Conservation (phyloP, 2,329 filamentous ascomycete species). For the Venturiaceae sp. region DNA sequence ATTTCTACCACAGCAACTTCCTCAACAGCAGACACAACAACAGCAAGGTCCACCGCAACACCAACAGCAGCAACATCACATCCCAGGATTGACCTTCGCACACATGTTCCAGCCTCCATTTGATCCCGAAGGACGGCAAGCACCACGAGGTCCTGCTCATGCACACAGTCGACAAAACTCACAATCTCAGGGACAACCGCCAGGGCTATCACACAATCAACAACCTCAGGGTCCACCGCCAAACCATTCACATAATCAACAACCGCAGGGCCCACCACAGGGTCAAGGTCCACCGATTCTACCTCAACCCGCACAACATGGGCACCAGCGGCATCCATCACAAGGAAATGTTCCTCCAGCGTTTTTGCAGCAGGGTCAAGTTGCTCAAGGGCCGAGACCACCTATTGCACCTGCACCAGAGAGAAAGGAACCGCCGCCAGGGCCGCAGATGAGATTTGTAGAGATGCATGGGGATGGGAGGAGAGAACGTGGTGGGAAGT, state of each 20-base stretch:
- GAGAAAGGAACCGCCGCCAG: neutral
- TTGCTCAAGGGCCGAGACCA: neutral
- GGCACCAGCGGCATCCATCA: neutral
- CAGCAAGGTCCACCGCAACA: neutral
- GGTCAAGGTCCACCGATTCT: neutral
- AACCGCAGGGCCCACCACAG: neutral
- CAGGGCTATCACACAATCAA: neutral
- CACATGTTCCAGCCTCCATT: neutral
- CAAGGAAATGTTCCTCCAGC: neutral
- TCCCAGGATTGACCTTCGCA: neutral
- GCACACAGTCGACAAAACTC: neutral
- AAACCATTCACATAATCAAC: neutral
- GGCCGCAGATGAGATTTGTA: conserved; percentile 1
- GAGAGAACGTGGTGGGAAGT: neutral
- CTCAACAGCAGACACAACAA: neutral
- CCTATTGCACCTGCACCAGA: neutral
- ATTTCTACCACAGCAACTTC: neutral
- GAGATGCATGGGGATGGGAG: conserved; percentile 4
- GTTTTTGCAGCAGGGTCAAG: neutral
- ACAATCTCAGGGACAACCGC: neutral
- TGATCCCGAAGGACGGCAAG: neutral
- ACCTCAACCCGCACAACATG: neutral
- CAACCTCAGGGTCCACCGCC: neutral
- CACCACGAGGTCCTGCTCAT: neutral
- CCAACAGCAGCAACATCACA: neutral